Evolutionary conservation across 2,329 filamentous ascomycete genomes (phyloP).

Genomic region (Aspergillus uvarum): DNA sequence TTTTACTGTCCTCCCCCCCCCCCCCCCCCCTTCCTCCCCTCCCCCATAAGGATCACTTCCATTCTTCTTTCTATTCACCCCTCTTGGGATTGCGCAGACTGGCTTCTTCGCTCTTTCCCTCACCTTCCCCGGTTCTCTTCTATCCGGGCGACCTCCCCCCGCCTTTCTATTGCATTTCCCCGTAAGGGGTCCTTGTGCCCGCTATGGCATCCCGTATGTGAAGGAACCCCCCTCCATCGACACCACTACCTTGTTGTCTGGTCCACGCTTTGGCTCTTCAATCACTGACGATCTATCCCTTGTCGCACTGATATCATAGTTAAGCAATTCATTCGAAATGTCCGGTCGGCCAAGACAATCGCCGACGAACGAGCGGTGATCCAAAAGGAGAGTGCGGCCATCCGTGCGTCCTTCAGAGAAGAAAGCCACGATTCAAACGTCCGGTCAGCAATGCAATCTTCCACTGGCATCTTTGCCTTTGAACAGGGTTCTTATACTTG

Average conservation of each 20-base stretch:
- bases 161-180: conserved; percentile 23
- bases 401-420: conserved; percentile 94
- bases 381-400: conserved; percentile 97
- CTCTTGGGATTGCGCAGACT: conserved; percentile 18
- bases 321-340: conserved; percentile 99
- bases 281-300: conserved; percentile 14
- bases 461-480: conserved; percentile 4
- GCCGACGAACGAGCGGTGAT: conserved; percentile 98
- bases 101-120: conserved; percentile 23
- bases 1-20: background rate
- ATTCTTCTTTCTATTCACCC: conserved; percentile 4
- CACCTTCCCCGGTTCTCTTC: conserved; percentile 11
- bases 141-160: conserved; percentile 7
- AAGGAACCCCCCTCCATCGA: conserved; percentile 1
- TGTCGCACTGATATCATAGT: conserved; percentile 55
- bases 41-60: conserved; percentile 1
- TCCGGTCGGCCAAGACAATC: conserved; percentile 97
- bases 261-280: conserved; percentile 23
- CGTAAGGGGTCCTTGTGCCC: conserved; percentile 51
- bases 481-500: conserved; percentile 24
- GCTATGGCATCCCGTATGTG: conserved; percentile 59
- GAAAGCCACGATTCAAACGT: conserved; percentile 90
- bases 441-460: conserved; percentile 59
- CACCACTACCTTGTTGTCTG: conserved; percentile 15
- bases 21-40: background rate